These are phyloP conservation scores for Fusarium bactridioides DNA, from an alignment of 2,329 filamentous ascomycete genomes.

Conservation along the genomic window DNA sequence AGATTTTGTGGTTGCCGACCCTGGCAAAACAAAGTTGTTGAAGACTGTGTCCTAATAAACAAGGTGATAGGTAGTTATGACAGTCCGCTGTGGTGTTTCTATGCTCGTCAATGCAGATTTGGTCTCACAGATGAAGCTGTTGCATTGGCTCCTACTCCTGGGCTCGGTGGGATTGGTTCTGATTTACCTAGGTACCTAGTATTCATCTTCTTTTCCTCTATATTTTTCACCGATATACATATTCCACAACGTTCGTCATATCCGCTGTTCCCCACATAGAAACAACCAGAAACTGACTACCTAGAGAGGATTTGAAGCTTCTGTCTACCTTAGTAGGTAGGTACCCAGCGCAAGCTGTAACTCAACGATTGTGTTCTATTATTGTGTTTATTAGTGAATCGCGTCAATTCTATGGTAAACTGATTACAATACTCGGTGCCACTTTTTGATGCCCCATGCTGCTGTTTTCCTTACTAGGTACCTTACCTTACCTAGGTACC, in stretches of 20 bases:
- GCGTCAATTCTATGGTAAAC: slow-evolving; percentile 15
- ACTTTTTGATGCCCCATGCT: slow-evolving; percentile 22
- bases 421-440: slow-evolving; percentile 11
- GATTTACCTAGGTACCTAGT: not conserved
- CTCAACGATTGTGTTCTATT: slow-evolving; percentile 10
- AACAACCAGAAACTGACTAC: not conserved
- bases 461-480: slow-evolving; percentile 1
- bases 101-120: not conserved
- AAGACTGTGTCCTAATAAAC: not conserved
- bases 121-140: not conserved
- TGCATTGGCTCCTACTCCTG: not conserved
- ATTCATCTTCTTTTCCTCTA: not conserved
- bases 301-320: slow-evolving; percentile 1
- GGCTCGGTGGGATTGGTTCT: not conserved
- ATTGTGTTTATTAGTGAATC: slow-evolving; percentile 8
- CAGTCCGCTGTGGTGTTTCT: not conserved
- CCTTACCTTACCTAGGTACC: not conserved
- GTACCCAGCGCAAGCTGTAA: not conserved
- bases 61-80: not conserved
- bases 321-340: not conserved
- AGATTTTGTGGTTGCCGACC: not conserved
- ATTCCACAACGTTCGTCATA: not conserved
- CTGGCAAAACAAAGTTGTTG: not conserved
- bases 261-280: slow-evolving; percentile 7
- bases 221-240: not conserved